Percentiles rank a stretch among this genome's conserved stretches.
phyloP scores from a whole-genome alignment of 2,329 filamentous ascomycete genomes.

The Talaromyces sp. region DNA sequence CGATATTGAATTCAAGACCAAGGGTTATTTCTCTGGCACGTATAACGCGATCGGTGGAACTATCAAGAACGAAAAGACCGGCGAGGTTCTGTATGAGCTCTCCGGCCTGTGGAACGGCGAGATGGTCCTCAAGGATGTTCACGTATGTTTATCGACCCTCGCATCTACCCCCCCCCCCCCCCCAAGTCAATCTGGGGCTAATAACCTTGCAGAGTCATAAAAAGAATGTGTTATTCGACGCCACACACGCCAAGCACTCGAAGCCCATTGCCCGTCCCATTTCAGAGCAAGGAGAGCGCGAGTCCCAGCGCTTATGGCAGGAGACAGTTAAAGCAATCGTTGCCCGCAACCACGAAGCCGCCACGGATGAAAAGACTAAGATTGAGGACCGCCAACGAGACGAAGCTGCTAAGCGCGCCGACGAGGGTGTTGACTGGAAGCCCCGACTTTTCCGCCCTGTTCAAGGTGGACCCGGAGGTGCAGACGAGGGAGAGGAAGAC shows the following conservation, averaged over 20 bases:
- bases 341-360: constrained; percentile 80
- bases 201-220: constrained; percentile 70
- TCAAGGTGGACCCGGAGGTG: constrained; percentile 67
- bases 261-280: constrained; percentile 74
- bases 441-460: constrained; percentile 82
- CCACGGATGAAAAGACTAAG: constrained; percentile 94
- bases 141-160: constrained; percentile 47
- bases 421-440: constrained; percentile 82
- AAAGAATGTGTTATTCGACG: constrained; percentile 88
- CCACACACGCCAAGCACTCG: constrained; percentile 73
- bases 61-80: constrained; percentile 85
- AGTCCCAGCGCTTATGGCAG: constrained; percentile 87
- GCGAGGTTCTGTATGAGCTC: constrained; percentile 85
- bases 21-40: constrained; percentile 93
- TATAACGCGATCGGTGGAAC: constrained; percentile 94
- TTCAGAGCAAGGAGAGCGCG: constrained; percentile 83
- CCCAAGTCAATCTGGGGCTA: constrained; percentile 3
- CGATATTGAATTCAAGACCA: constrained; percentile 97
- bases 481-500: constrained; percentile 81
- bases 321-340: constrained; percentile 80
- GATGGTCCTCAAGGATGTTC: constrained; percentile 88
- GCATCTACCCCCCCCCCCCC: not conserved
- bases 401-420: constrained; percentile 77
- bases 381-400: constrained; percentile 91
- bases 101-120: constrained; percentile 92